Evolutionary conservation across 2,329 filamentous ascomycete genomes (phyloP).

Genomic region (Gnomoniopsis smithogilvyi): DNA sequence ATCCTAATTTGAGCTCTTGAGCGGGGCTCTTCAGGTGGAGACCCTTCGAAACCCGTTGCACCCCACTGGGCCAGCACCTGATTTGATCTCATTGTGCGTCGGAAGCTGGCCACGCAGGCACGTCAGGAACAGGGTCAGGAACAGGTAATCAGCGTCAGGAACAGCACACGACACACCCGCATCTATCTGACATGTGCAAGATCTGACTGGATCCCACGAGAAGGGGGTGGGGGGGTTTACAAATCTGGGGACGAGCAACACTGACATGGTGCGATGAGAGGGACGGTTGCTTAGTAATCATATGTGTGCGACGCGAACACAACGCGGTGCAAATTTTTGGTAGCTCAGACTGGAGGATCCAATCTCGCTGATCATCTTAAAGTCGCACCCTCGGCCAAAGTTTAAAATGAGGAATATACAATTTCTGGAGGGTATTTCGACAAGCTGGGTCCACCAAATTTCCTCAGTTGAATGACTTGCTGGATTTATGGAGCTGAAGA

Average conservation of each 20-base stretch:
- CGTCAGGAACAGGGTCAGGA: not conserved
- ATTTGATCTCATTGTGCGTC: conserved; percentile 2
- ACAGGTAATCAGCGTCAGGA: not conserved
- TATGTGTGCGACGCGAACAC: not conserved
- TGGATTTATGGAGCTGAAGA: too few species aligned
- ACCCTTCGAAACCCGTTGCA: not conserved
- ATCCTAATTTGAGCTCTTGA: not conserved
- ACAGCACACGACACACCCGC: not conserved
- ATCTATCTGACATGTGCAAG: not conserved
- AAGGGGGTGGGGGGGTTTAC: too few species aligned
- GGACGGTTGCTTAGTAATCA: not conserved
- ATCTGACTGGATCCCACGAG: too few species aligned
- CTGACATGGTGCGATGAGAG: not conserved
- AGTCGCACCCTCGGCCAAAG: not conserved
- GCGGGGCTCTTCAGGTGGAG: not conserved
- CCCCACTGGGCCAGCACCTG: conserved; percentile 1
- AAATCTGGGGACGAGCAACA: not conserved
- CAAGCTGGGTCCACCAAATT: not conserved
- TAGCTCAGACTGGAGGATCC: not conserved
- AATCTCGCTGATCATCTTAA: not conserved
- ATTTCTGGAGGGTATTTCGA: not conserved
- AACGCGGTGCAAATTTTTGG: not conserved
- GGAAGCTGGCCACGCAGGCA: conserved; percentile 2
- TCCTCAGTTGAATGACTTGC: not conserved
- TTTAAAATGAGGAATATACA: not conserved